Conservation (phyloP, 768 basidiomycete genomes). For the Neoboletus subvelutipes region DNA sequence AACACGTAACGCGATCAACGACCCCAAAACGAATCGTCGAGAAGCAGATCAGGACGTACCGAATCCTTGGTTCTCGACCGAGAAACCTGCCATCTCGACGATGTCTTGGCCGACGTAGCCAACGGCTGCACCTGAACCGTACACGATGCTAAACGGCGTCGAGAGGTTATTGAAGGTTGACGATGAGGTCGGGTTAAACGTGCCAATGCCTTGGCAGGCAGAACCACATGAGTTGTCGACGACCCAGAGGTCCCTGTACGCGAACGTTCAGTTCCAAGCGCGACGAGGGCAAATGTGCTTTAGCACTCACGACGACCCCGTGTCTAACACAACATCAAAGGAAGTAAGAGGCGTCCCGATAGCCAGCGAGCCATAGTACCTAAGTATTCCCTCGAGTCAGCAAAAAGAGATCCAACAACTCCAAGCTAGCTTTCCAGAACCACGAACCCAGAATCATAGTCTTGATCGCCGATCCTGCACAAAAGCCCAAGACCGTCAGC, state of each 20-base stretch:
- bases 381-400: slow-evolving; percentile 6
- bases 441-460: slow-evolving; percentile 59
- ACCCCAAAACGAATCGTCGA: not conserved
- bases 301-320: slow-evolving; percentile 40
- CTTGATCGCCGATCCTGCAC: slow-evolving; percentile 61
- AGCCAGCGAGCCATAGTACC: slow-evolving; percentile 40
- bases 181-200: slow-evolving; percentile 36
- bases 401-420: not conserved
- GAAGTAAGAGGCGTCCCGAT: slow-evolving; percentile 47
- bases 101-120: slow-evolving; percentile 48
- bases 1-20: not conserved
- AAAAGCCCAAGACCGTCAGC: not conserved
- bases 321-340: slow-evolving; percentile 53
- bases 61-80: slow-evolving; percentile 46
- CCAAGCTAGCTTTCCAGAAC: not conserved
- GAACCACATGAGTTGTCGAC: slow-evolving; percentile 34
- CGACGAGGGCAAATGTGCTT: not conserved
- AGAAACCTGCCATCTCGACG: slow-evolving; percentile 52
- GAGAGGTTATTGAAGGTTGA: slow-evolving; percentile 38
- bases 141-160: slow-evolving; percentile 41
- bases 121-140: slow-evolving; percentile 47
- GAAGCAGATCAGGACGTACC: slow-evolving; percentile 20
- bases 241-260: slow-evolving; percentile 52
- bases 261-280: not conserved
- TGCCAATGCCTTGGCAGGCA: slow-evolving; percentile 30